These are phyloP conservation scores for Botrytis galanthina DNA, from an alignment of 2,329 filamentous ascomycete genomes.

Conservation along the genomic window DNA sequence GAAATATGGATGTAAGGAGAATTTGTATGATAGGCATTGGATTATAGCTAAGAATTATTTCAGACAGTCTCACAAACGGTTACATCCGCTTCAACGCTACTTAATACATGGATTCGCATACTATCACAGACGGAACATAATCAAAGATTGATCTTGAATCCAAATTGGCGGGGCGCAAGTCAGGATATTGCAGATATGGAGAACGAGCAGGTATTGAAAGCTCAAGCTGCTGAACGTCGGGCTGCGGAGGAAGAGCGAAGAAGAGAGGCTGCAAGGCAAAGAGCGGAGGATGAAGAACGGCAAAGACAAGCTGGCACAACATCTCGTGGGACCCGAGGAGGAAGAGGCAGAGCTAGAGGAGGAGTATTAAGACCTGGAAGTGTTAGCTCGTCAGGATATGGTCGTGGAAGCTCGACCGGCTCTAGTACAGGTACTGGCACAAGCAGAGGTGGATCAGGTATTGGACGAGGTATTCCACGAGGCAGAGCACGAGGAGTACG, in stretches of 20 bases:
- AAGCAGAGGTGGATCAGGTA: constrained; percentile 44
- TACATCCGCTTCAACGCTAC: constrained; percentile 78
- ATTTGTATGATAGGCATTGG: background rate
- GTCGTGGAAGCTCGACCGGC: constrained; percentile 10
- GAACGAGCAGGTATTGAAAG: constrained; percentile 69
- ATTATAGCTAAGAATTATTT: constrained; percentile 24
- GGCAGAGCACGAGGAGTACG: constrained; percentile 53
- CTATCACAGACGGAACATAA: constrained; percentile 97
- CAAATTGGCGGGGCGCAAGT: constrained; percentile 83
- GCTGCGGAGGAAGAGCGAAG: constrained; percentile 77
- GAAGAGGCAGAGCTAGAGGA: constrained; percentile 35
- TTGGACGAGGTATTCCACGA: constrained; percentile 49
- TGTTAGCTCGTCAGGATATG: constrained; percentile 28
- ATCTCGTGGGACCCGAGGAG: constrained; percentile 37
- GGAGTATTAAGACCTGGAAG: constrained; percentile 31
- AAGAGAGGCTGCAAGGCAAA: constrained; percentile 65
- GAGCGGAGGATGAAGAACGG: constrained; percentile 57
- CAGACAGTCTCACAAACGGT: constrained; percentile 85
- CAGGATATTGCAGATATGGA: constrained; percentile 86
- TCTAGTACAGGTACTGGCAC: constrained; percentile 27
- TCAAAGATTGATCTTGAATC: constrained; percentile 84
- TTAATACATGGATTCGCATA: constrained; percentile 95
- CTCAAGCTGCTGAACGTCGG: constrained; percentile 73
- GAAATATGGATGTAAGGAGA: constrained; percentile 69
- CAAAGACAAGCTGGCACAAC: constrained; percentile 45